These are phyloP conservation scores for Chytriomyces confervae DNA, from an alignment of 192 early-diverging fungal species.

Conservation along the genomic window DNA sequence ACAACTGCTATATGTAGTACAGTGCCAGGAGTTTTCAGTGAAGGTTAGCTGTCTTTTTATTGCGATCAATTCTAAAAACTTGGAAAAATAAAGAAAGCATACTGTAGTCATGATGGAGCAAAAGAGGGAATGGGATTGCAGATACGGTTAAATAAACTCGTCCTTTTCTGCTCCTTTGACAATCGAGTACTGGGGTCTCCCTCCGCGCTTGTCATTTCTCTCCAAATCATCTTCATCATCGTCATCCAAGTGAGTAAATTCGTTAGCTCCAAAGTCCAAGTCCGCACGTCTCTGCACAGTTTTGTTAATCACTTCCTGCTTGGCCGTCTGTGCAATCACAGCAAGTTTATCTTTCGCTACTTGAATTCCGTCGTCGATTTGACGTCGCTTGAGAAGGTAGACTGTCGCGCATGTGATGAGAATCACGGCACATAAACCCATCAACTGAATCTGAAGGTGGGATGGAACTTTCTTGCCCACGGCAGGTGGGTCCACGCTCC, in stretches of 20 bases:
- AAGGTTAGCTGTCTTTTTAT: too few relatives aligned
- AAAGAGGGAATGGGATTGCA: too few relatives aligned
- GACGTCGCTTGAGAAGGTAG: constrained; percentile 22
- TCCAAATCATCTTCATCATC: constrained; percentile 9
- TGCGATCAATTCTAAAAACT: too few relatives aligned
- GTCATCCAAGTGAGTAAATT: constrained; percentile 30
- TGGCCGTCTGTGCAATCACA: constrained; percentile 13
- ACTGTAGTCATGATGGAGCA: too few relatives aligned
- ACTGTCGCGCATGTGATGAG: constrained; percentile 19
- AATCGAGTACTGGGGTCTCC: constrained; percentile 1
- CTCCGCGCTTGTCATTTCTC: not conserved
- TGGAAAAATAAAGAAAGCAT: too few relatives aligned
- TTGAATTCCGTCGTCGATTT: constrained; percentile 27
- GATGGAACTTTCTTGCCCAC: constrained; percentile 27
- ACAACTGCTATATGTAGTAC: too few relatives aligned
- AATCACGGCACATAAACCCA: constrained; percentile 30
- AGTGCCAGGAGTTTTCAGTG: too few relatives aligned
- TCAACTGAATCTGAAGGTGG: constrained; percentile 30
- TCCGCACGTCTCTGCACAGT: constrained; percentile 24
- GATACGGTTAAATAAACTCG: constrained; percentile 14
- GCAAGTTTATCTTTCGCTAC: constrained; percentile 11
- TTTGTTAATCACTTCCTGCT: constrained; percentile 31
- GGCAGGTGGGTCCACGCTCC: constrained; percentile 11
- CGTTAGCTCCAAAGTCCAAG: constrained; percentile 31
- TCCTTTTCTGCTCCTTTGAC: constrained; percentile 30